phyloP scores from a whole-genome alignment of 495 filamentous ascomycete genomes.

The Xylaria nigripes region DNA sequence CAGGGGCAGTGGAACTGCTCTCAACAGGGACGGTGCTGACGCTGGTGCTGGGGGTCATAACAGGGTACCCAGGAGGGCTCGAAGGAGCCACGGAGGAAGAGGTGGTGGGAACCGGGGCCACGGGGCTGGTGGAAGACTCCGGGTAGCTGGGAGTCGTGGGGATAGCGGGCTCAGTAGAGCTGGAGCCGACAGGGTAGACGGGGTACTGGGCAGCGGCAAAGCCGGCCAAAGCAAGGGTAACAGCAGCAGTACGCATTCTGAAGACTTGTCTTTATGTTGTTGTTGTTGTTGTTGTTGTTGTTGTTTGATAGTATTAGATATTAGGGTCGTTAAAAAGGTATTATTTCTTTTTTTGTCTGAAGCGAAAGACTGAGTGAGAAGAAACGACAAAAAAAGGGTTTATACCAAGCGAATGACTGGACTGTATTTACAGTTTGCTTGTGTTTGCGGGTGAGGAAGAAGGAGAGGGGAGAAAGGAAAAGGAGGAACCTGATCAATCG shows the following conservation, averaged over 20 bases:
- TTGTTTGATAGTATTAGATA: conserved; percentile 13
- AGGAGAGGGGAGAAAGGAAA: neutral
- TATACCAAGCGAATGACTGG: conserved; percentile 15
- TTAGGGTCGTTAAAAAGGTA: conserved; percentile 11
- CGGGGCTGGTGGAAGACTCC: neutral
- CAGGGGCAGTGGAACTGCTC: too few species aligned
- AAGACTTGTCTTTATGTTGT: too few species aligned
- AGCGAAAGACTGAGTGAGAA: conserved; percentile 12
- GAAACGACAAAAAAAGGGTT: neutral
- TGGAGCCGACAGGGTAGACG: conserved; percentile 1
- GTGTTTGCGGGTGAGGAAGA: conserved; percentile 2
- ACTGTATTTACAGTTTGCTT: conserved; percentile 15
- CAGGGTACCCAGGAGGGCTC: too few species aligned
- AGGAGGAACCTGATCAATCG: neutral
- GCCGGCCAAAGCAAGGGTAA: conserved; percentile 11
- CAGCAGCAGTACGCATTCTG: conserved; percentile 13
- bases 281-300: conserved; percentile 3
- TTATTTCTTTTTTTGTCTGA: conserved; percentile 8
- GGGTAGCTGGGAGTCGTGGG: neutral
- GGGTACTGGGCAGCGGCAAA: conserved; percentile 12
- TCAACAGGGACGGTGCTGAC: neutral
- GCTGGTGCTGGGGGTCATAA: neutral
- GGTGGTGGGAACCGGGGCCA: neutral
- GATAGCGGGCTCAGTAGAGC: neutral
- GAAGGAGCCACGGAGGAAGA: too few species aligned